These are phyloP conservation scores for Mimosa bimucronata DNA, from an alignment of 306 rosid species.

Conservation along the genomic window DNA sequence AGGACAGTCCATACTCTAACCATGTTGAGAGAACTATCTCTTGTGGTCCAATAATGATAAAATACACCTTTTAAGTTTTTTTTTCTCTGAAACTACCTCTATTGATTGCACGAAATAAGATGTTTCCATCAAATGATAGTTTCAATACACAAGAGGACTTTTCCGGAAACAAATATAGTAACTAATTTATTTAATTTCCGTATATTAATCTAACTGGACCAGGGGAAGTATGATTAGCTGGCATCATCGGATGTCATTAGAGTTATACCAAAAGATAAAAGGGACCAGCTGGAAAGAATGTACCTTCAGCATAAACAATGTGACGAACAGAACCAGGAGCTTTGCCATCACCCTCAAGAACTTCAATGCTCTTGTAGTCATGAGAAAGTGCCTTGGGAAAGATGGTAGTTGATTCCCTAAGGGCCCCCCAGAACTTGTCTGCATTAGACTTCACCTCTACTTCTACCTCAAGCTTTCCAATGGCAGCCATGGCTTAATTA, in stretches of 20 bases:
- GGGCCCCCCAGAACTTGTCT: slow-evolving; percentile 39
- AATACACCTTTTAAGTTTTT: too few species aligned
- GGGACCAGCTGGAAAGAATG: not conserved
- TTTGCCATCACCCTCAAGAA: slow-evolving; percentile 82
- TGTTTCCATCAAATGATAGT: too few species aligned
- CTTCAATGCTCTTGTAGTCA: slow-evolving; percentile 81
- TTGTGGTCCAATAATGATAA: too few species aligned
- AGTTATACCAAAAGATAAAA: not conserved
- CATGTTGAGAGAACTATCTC: not conserved
- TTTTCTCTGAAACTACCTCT: too few species aligned
- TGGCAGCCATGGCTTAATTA: slow-evolving; percentile 34
- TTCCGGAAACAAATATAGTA: too few species aligned
- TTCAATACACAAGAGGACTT: too few species aligned
- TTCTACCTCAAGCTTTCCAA: slow-evolving; percentile 52
- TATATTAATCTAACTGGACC: too few species aligned
- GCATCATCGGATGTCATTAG: not conserved
- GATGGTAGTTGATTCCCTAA: slow-evolving; percentile 38
- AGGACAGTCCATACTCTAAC: not conserved
- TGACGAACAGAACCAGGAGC: slow-evolving; percentile 72
- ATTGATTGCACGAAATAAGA: too few species aligned
- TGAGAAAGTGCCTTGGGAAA: slow-evolving; percentile 55
- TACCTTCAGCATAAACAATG: slow-evolving; percentile 65
- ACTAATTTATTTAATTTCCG: too few species aligned
- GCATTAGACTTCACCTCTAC: slow-evolving; percentile 42
- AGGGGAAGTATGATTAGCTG: not conserved